These are phyloP conservation scores for Emericellopsis atlantica DNA, from an alignment of 2,329 filamentous ascomycete genomes.

Conservation along the genomic window DNA sequence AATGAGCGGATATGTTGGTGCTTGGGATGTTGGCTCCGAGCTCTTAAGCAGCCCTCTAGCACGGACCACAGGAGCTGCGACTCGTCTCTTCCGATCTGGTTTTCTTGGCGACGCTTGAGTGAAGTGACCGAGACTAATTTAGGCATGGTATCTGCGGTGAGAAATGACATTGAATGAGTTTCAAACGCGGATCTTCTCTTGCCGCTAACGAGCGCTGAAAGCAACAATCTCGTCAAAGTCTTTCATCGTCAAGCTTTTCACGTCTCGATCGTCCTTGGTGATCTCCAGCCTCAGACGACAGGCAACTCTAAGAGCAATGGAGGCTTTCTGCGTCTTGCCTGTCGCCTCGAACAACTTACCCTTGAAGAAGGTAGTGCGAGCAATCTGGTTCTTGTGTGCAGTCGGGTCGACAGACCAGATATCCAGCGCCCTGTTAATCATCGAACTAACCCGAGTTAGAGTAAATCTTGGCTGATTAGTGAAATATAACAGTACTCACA, in stretches of 20 bases:
- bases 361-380: slow-evolving; percentile 5
- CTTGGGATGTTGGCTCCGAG: too few relatives aligned
- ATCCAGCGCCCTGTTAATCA: slow-evolving; percentile 1
- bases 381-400: slow-evolving; percentile 5
- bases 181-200: too few relatives aligned
- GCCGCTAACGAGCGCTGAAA: slow-evolving; percentile 4
- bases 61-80: too few relatives aligned
- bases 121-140: too few relatives aligned
- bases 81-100: too few relatives aligned
- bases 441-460: not conserved
- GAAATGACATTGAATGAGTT: too few relatives aligned
- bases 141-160: too few relatives aligned
- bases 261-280: slow-evolving; percentile 2
- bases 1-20: too few relatives aligned
- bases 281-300: slow-evolving; percentile 3
- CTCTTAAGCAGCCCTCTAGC: too few relatives aligned
- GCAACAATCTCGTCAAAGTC: slow-evolving; percentile 6
- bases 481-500: slow-evolving; percentile 4
- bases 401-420: slow-evolving; percentile 3
- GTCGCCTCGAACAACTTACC: slow-evolving; percentile 1
- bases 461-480: too few relatives aligned
- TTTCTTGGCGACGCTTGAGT: too few relatives aligned
- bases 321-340: slow-evolving; percentile 4
- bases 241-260: not conserved
- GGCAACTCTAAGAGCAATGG: slow-evolving; percentile 3